These are phyloP conservation scores for Colletotrichum lini DNA, from an alignment of 2,329 filamentous ascomycete genomes.

Conservation along the genomic window DNA sequence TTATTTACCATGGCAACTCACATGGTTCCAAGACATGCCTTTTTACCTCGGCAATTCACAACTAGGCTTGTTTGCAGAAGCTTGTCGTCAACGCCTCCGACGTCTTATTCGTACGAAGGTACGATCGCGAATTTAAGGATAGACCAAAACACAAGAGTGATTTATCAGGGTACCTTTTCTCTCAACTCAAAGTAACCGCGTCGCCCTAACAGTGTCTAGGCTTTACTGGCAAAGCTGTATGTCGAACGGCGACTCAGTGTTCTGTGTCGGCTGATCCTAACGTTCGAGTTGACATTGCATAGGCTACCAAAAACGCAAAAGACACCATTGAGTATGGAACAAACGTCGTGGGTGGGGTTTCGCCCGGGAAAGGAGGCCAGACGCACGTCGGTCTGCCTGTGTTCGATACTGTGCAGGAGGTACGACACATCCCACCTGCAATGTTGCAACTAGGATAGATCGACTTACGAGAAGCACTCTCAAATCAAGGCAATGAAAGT, in stretches of 20 bases:
- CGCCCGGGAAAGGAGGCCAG: slow-evolving; percentile 53
- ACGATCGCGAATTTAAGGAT: slow-evolving; percentile 52
- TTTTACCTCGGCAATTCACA: background rate
- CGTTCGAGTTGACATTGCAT: fast-evolving
- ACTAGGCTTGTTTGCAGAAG: background rate
- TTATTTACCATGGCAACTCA: background rate
- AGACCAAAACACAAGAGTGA: slow-evolving; percentile 49
- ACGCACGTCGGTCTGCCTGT: slow-evolving; percentile 54
- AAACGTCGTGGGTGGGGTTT: slow-evolving; percentile 56
- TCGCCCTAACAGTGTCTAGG: slow-evolving; percentile 44
- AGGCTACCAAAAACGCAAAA: slow-evolving; percentile 56
- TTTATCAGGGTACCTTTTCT: slow-evolving; percentile 51
- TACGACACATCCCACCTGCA: slow-evolving; percentile 28
- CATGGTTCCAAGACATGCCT: too few species aligned
- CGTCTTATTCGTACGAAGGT: slow-evolving; percentile 42
- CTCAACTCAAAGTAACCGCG: too few species aligned
- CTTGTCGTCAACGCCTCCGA: background rate
- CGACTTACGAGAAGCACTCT: background rate
- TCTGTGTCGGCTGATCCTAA: too few species aligned
- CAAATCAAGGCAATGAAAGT: slow-evolving; percentile 50
- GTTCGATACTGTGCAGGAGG: slow-evolving; percentile 53
- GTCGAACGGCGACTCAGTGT: background rate
- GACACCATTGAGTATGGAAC: slow-evolving; percentile 58
- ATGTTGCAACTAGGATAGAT: too few species aligned
- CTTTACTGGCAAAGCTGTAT: slow-evolving; percentile 56